Evolutionary conservation across 2,329 filamentous ascomycete species (phyloP), one percentile per base, ranked within the genome.

Genomic region (Periconia sp.): DNA sequence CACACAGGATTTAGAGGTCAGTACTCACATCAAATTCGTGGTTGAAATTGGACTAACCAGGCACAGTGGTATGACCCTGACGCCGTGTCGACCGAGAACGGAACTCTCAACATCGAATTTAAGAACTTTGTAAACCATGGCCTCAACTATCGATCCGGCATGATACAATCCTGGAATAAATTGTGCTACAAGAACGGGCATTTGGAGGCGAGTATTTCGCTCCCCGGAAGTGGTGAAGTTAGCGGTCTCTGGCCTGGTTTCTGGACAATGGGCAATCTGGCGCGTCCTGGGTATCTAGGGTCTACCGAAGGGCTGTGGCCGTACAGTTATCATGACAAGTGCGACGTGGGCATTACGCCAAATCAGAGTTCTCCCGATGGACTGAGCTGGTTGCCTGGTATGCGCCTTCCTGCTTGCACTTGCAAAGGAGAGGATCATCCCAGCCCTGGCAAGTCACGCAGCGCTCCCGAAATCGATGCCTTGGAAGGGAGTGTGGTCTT

Each of bases 231-330:
- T 45, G 87, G 87, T 44, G 85, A 89, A 58, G 81, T 84, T 14
- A 80, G 84, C 51, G 87, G 87, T 53, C 87, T 90, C 72, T 90
- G 87, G 87, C 87, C 87, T 41, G 87, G 87, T 71, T 88, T 89
- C 71, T 90, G 87, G 87, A 80, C 86, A 0, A 89, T 90, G 85
- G 87, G 87, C 5, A 90, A 90, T 64, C 78, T 90, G 19, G 87
- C 84, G 37, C 80, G 87, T 58, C 85, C 87, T 23, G 87, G 87
- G 13, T 88, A 88, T 70, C 80, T 84, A 31, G 83, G 85, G 10
- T 88, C 86, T 1, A 90, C 86, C 0, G 87, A 90, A 57, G 87
- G 87, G 5, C 78, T 89, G 70, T 90, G 87, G 87, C 87, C 87
- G 0, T 90, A 90, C 75, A 88, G 84, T 60, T 90, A 90, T 66